These are phyloP conservation scores for Acer yangbiense DNA, from an alignment of 345 rosid species.

Conservation along the genomic window DNA sequence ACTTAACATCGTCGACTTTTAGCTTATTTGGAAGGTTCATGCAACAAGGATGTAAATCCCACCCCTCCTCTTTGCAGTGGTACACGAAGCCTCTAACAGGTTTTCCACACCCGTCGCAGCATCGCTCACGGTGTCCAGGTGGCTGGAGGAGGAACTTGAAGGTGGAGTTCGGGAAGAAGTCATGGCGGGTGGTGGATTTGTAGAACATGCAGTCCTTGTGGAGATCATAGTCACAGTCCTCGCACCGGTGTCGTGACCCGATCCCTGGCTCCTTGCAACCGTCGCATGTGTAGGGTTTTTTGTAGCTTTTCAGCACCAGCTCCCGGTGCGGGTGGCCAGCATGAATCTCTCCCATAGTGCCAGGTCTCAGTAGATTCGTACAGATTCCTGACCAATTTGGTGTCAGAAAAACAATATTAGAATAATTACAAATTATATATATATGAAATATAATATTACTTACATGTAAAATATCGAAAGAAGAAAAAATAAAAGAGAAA, in stretches of 20 bases:
- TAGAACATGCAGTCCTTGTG: constrained; percentile 8
- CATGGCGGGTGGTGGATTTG: background rate
- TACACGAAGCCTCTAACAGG: constrained; percentile 9
- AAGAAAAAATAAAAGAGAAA: too few species aligned
- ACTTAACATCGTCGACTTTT: background rate
- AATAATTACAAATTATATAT: too few species aligned
- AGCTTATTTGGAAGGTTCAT: background rate
- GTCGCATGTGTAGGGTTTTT: constrained; percentile 16
- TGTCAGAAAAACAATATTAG: too few species aligned
- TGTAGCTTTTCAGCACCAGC: background rate
- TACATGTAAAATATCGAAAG: too few species aligned
- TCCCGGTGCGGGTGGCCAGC: constrained; percentile 5
- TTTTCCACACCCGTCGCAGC: constrained; percentile 14
- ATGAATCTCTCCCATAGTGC: constrained; percentile 1
- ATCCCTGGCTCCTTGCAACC: constrained; percentile 19
- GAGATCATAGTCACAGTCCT: constrained; percentile 11
- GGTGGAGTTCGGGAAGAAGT: constrained; percentile 6
- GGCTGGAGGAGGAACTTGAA: constrained; percentile 1
- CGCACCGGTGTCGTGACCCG: constrained; percentile 14
- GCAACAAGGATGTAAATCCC: constrained; percentile 20
- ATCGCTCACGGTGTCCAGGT: background rate
- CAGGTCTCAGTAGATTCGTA: too few species aligned
- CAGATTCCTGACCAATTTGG: background rate
- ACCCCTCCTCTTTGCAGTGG: background rate
- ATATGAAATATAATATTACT: too few species aligned